phyloP scores from a whole-genome alignment of 768 basidiomycete species.

The Trametes cubensis region DNA sequence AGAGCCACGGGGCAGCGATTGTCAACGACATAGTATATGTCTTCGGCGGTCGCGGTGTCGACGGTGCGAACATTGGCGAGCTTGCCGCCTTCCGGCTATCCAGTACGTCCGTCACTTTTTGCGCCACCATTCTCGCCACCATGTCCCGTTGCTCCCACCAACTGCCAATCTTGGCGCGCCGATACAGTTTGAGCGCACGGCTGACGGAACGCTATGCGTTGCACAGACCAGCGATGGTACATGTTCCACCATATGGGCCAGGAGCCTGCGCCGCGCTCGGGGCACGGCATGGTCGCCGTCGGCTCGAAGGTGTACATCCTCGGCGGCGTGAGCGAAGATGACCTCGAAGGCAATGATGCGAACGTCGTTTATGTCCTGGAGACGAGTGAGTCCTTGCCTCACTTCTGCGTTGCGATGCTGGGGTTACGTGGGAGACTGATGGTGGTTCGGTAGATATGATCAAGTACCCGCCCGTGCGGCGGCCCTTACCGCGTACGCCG shows the following conservation, averaged over 20 bases:
- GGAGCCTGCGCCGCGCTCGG: slow-evolving; percentile 86
- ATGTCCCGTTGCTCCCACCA: too few species aligned
- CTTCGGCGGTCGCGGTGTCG: slow-evolving; percentile 93
- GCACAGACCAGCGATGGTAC: slow-evolving; percentile 90
- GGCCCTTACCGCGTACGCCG: slow-evolving; percentile 14
- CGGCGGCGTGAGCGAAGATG: slow-evolving; percentile 85
- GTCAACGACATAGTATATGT: slow-evolving; percentile 96
- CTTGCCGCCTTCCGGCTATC: slow-evolving; percentile 93
- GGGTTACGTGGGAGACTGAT: background rate
- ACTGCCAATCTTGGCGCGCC: too few species aligned
- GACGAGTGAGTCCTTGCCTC: slow-evolving; percentile 65
- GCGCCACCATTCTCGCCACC: too few species aligned
- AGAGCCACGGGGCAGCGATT: slow-evolving; percentile 91
- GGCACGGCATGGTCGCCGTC: slow-evolving; percentile 92
- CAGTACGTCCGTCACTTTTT: slow-evolving; percentile 55
- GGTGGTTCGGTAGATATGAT: slow-evolving; percentile 65
- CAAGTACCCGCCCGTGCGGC: slow-evolving; percentile 62
- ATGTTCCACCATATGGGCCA: slow-evolving; percentile 99
- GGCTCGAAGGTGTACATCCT: slow-evolving; percentile 85
- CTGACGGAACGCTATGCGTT: background rate
- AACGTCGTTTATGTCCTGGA: slow-evolving; percentile 83
- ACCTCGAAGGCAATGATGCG: slow-evolving; percentile 65
- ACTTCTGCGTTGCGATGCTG: background rate
- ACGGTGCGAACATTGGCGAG: slow-evolving; percentile 90
- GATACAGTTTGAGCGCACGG: slow-evolving; percentile 7